Percentiles rank a stretch among this genome's conserved stretches.
Conservation (phyloP, 768 basidiomycete species). For the Lactarius quietus region DNA sequence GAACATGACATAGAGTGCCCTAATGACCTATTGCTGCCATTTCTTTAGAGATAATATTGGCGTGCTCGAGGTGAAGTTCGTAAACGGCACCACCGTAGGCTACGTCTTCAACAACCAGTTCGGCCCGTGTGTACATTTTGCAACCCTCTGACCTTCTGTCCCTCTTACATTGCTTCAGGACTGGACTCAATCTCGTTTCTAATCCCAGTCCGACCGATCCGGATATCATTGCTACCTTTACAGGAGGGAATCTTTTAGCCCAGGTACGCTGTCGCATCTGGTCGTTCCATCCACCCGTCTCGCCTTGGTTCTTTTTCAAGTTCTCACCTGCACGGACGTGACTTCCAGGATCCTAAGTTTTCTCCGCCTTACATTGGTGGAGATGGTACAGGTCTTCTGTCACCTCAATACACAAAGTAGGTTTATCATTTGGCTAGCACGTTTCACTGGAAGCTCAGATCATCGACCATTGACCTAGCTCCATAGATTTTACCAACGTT, state of each 20-base stretch:
- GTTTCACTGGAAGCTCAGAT: neutral
- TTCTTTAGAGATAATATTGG: neutral
- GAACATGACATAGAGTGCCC: neutral
- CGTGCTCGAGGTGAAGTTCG: neutral
- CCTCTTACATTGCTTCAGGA: no score
- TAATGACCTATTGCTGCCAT: neutral
- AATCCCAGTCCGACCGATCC: no score
- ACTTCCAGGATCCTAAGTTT: neutral
- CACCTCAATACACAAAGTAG: neutral
- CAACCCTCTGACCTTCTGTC: no score
- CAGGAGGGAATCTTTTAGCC: neutral
- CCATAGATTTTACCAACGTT: no score
- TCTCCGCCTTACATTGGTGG: neutral
- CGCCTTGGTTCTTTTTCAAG: no score
- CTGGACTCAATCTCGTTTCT: no score
- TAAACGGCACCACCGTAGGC: neutral
- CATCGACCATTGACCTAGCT: neutral
- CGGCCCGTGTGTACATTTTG: slow-evolving; percentile 6
- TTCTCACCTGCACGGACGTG: neutral
- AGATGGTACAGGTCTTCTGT: neutral
- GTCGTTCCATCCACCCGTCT: neutral
- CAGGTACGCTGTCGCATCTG: no score
- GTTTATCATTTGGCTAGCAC: neutral
- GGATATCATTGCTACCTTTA: neutral
- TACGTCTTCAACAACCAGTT: neutral